Base-by-base conservation (phyloP, 805 yeast genomes). In the Cyberlindnera mrakii region DNA sequence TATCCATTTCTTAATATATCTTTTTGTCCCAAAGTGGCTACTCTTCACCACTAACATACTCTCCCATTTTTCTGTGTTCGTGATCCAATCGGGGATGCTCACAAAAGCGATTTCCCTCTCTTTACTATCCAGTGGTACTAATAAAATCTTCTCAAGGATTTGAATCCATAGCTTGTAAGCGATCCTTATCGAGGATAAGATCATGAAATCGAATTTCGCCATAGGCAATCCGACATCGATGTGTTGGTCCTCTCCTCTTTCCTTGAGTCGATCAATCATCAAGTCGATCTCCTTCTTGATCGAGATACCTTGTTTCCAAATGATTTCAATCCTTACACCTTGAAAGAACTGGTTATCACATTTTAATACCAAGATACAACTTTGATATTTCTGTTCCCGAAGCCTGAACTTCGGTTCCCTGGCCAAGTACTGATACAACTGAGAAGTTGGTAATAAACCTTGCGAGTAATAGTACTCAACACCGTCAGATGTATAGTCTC, bases 391-490 rank as follows among this genome's bases (percentile, higher is more conserved):
- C 17, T 16, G 10, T 25, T 32, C 30, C 9, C 9, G 27, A 15
- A 9, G 16, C 20, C 8, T 13, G 19, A 20, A 31, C 30, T 39
- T 20, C 11, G 35, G 30, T 8, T 29, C 15, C 1, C 29, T 25
- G n/a, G 15, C 35, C 30, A 34, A 20, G 14, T 40, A 18, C 14
- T 34, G 18, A 4, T 25, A 17, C 20, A 40, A 27, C 32, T 33
- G 30, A 11, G 17, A 11, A 20, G 16, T 14, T 11, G 42, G 42
- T 14, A 14, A 13, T 14, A 40, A 11, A 5, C 37, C 37, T 6
- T 35, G 25, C 6, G 42, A 34, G 30, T 33, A 40, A 39, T 33
- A 40, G 38, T 40, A 40, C 20, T 40, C 42, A 11, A 16, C 4
- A 10, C 23, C 10, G 6, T 18, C 33, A 6, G 30, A 15, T 5